phyloP scores from a whole-genome alignment of 345 rosid species.

The Populus alba region DNA sequence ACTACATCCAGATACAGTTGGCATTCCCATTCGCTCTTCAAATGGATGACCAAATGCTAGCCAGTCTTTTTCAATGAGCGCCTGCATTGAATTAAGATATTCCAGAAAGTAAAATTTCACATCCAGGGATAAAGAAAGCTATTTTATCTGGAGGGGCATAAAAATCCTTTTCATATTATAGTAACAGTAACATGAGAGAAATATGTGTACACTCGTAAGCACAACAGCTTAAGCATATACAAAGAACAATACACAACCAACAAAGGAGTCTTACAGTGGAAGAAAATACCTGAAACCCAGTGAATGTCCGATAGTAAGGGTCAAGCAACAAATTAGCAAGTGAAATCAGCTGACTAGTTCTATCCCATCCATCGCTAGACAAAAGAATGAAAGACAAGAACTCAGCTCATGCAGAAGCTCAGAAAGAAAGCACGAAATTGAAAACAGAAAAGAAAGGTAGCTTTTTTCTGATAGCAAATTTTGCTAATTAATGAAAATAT shows the following conservation, averaged over 20 bases:
- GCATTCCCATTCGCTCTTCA: slow-evolving; percentile 94
- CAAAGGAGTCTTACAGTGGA: neutral
- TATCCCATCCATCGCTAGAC: slow-evolving; percentile 98
- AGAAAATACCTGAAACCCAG: slow-evolving; percentile 85
- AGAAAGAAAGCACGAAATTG: neutral
- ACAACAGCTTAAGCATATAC: slow-evolving; percentile 2
- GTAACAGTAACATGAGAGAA: neutral
- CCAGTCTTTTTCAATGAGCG: slow-evolving; percentile 97
- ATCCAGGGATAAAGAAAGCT: neutral
- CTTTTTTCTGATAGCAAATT: neutral
- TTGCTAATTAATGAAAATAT: neutral
- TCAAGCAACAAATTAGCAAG: slow-evolving; percentile 90
- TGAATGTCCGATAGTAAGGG: slow-evolving; percentile 88
- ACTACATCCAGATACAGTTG: slow-evolving; percentile 58
- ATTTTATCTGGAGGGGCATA: neutral
- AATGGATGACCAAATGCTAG: slow-evolving; percentile 98
- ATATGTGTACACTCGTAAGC: neutral
- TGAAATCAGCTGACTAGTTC: slow-evolving; percentile 94
- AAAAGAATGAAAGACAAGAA: slow-evolving; percentile 9
- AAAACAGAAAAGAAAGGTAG: neutral
- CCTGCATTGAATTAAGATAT: slow-evolving; percentile 43
- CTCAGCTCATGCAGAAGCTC: neutral
- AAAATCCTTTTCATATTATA: neutral
- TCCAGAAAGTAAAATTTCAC: neutral
- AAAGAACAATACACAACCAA: neutral